Percentiles rank a stretch among this genome's conserved stretches.
Evolutionary conservation across 2,329 filamentous ascomycete species (phyloP).

Genomic region (Fusarium gaditjirri): DNA sequence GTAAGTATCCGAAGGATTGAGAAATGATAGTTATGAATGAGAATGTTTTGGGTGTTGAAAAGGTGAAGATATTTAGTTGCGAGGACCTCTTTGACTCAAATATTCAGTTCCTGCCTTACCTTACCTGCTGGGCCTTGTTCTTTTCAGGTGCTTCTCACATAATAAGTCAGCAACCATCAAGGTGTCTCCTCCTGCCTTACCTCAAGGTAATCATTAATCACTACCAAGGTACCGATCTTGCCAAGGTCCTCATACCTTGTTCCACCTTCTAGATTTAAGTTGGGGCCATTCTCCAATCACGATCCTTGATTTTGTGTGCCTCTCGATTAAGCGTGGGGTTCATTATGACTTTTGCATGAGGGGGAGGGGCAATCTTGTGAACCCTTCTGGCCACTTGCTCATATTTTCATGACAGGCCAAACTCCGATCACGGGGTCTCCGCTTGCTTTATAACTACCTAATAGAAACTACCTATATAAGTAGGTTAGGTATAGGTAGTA

Average conservation of each 20-base stretch:
- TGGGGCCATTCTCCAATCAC: conserved; percentile 25
- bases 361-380: conserved; percentile 29
- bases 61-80: not conserved
- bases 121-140: not conserved
- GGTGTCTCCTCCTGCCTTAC: conserved; percentile 12
- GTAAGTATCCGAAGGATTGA: not conserved
- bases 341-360: conserved; percentile 24
- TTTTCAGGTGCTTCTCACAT: not conserved
- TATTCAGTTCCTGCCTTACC: not conserved
- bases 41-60: not conserved
- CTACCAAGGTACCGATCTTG: too few relatives aligned
- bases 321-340: conserved; percentile 15
- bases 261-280: not conserved
- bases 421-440: not conserved
- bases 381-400: conserved; percentile 32
- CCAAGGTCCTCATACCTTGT: conserved; percentile 6
- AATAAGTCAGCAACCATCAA: conserved; percentile 29
- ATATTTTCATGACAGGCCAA: conserved; percentile 1
- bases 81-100: conserved; percentile 27
- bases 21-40: not conserved
- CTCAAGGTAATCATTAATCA: not conserved
- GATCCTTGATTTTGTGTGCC: not conserved
- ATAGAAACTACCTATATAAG: too few relatives aligned
- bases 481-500: too few relatives aligned
- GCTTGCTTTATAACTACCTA: not conserved